Evolutionary conservation across 2,329 filamentous ascomycete species (phyloP).

Genomic region (Talaromyces albobiverticillius): DNA sequence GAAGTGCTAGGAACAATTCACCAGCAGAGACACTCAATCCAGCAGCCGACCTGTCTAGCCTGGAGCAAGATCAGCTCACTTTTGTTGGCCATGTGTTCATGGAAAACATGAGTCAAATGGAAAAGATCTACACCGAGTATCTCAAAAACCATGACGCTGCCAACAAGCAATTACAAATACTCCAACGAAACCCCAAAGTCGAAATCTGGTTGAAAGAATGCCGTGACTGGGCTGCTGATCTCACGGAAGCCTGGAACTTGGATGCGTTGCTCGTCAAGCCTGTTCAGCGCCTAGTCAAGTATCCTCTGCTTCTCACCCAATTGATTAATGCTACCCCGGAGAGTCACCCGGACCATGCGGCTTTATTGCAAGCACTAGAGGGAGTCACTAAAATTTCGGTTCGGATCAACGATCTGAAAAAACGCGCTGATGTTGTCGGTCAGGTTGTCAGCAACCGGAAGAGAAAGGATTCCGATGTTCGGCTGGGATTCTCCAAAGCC

Average conservation of each 20-base stretch:
- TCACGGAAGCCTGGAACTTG: conserved; percentile 91
- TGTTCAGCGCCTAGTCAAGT: conserved; percentile 90
- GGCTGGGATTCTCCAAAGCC: conserved; percentile 78
- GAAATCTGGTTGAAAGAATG: conserved; percentile 88
- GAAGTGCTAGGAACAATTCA: conserved; percentile 35
- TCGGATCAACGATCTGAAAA: conserved; percentile 90
- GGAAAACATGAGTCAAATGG: conserved; percentile 56
- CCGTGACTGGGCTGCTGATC: conserved; percentile 83
- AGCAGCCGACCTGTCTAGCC: conserved; percentile 38
- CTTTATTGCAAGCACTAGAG: conserved; percentile 69
- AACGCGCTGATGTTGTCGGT: conserved; percentile 87
- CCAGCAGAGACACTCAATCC: conserved; percentile 26
- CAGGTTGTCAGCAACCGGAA: conserved; percentile 81
- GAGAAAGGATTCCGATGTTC: conserved; percentile 83
- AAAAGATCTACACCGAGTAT: conserved; percentile 64
- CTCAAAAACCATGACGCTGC: conserved; percentile 64
- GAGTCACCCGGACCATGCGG: conserved; percentile 76
- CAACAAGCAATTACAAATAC: conserved; percentile 56
- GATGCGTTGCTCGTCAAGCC: conserved; percentile 97
- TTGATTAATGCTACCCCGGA: conserved; percentile 74
- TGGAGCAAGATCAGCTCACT: conserved; percentile 59
- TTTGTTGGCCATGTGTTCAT: conserved; percentile 59
- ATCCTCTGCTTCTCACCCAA: conserved; percentile 79
- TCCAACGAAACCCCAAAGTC: conserved; percentile 56
- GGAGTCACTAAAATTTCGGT: conserved; percentile 62